A percentile compares a stretch with the other conserved stretches of the same genome.
Conservation (phyloP, 176 grass and related monocot genomes). For the Dendrocalamus sinicus region DNA sequence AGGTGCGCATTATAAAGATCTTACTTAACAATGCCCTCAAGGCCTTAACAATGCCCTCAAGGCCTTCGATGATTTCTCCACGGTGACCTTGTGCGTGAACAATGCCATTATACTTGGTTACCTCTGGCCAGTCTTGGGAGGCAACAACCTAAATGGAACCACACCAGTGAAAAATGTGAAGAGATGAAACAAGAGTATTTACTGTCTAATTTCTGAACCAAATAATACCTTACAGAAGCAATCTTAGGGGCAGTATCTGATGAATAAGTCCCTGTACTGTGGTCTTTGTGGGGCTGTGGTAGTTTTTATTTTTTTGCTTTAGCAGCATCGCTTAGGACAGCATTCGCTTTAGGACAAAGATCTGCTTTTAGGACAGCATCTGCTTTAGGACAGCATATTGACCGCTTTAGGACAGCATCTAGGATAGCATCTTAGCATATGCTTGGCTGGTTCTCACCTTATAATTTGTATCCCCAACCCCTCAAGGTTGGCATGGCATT, state of each 20-base stretch:
- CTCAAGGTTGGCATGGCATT: too few species aligned
- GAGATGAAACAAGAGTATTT: constrained; percentile 2
- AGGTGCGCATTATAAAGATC: neutral
- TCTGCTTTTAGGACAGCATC: too few species aligned
- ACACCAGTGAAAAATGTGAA: neutral
- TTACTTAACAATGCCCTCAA: constrained; percentile 54
- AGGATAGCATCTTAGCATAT: too few species aligned
- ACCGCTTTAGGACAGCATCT: too few species aligned
- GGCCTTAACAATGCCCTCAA: constrained; percentile 58
- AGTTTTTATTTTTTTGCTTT: too few species aligned
- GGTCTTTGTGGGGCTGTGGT: too few species aligned
- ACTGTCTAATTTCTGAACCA: neutral
- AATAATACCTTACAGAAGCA: constrained; percentile 64
- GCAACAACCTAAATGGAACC: constrained; percentile 71
- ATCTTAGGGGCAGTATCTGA: constrained; percentile 65
- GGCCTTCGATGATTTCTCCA: constrained; percentile 58
- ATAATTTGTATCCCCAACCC: too few species aligned
- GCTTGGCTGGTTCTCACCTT: too few species aligned
- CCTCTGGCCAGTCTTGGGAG: constrained; percentile 75
- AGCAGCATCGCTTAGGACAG: too few species aligned
- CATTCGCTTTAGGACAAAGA: too few species aligned
- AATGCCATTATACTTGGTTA: constrained; percentile 66
- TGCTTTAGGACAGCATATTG: too few species aligned
- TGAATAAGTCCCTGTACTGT: too few species aligned
- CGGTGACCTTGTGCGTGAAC: constrained; percentile 54